Evolutionary conservation across 1,139 yeast species (phyloP), one percentile per base, ranked within the genome.

Genomic region (Saccharomyces hybrid): DNA sequence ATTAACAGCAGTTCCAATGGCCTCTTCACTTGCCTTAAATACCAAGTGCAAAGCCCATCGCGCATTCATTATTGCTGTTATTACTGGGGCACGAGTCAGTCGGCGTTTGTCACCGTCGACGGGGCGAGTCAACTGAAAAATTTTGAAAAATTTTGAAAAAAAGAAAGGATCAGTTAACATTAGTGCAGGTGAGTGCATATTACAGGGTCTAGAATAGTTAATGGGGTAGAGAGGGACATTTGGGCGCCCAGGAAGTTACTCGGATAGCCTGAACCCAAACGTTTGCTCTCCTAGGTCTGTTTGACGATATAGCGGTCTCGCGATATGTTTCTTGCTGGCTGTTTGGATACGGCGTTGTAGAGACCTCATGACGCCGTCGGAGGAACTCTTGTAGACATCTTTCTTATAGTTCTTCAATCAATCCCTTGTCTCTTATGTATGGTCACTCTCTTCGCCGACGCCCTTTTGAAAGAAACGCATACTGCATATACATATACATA

Each of bases 121-220:
- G 50, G 41, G 34, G 41, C 46, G 46, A 41, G 23, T 31, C 50
- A 41, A 48, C 19, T 28, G 50, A 47, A 47, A 47, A 29, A 31
- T n/a, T 7, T 48, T 16, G 19, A 19, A 41, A 48, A 16, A 14
- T 14, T 16, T 34, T 9, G 23, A 34, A 34, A 34, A 34, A 34
- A 8, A 11, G 9, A 9, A 16, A 16, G 11, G 9, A 28, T 8
- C 23, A 14, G 42, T 2, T 34, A 34, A 3, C 23, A 14, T 32
- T 34, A 34, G 13, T 16, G 23, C 23, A 19, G 23, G 23, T 19
- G 23, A 19, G 23, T 19, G 23, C 23, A 19, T 19, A 19, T 19
- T 19, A 19, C 23, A 19, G 23, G 23, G 23, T 19, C 23, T 19
- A 19, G 23, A 19, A 19, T 19, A 19, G 23, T 19, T 19, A 31